Evolutionary conservation across 768 basidiomycete genomes (phyloP), one percentile per base, ranked within the genome.

Genomic region (Xerocomus brunneocitrinus): DNA sequence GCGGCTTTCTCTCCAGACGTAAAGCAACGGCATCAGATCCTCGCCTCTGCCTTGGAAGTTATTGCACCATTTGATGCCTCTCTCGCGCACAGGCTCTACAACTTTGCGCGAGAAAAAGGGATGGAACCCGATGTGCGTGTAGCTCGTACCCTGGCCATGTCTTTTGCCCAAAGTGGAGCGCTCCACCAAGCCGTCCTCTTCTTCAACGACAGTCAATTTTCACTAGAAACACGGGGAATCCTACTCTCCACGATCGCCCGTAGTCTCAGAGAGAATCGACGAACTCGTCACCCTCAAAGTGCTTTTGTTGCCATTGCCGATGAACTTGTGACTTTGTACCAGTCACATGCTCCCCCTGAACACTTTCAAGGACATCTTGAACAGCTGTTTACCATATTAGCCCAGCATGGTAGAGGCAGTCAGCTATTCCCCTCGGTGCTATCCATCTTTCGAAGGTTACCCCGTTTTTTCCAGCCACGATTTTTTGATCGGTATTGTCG

Each of bases 341-440:
- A 55, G 8, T 61, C 61, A 3, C 65, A 59, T 4, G 57, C 58
- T 16, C 77, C 77, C 0, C 63, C 71, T 0, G 57, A 64, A 55
- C 77, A 77, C 50, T 74, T 76, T 58, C 76, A 75, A 46, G 60
- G 65, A 31, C 56, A 63, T n/a, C 62, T 84, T 32, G 74, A 79
- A 10, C 77, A 74, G 47, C 71, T 79, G 27, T 65, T 82, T 46
- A 46, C 52, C 62, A 62, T 28, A 63, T 75, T 50, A 60, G 79
- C 67, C 63, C 76, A 16, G 51, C 71, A 74, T 4, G 70, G 66
- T 10, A 70, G 75, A 41, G 66, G 76, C 8, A 56, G 61, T 0
- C 61, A 66, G 22, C 71, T 76, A 8, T 58, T 79, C 1, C 55
- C 67, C 39, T 58, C 82, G 25, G 65, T 83, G 39, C 66, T 75